A percentile compares a stretch with the other conserved stretches of the same genome.
Evolutionary conservation across 257 asterid species (phyloP).

Genomic region (Forsythia viridissima): DNA sequence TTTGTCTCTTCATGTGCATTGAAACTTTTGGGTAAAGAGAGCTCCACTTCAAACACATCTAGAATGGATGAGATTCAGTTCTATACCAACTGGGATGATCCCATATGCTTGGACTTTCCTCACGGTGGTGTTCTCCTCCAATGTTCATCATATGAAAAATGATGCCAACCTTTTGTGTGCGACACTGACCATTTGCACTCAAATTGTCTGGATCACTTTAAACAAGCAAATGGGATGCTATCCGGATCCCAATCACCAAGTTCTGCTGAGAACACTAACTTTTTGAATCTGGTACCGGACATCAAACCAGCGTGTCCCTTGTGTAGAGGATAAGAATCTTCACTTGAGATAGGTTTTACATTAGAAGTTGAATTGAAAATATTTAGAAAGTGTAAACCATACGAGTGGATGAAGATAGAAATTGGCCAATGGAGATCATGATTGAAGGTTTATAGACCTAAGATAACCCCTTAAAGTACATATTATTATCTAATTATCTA

Average conservation of each 20-base stretch:
- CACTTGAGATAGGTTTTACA: too few relatives aligned
- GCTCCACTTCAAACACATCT: conserved; percentile 18
- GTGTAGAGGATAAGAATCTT: conserved; percentile 88
- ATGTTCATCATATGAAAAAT: conserved; percentile 66
- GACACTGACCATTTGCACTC: conserved; percentile 80
- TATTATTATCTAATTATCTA: too few relatives aligned
- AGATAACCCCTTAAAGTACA: too few relatives aligned
- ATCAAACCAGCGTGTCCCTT: conserved; percentile 65
- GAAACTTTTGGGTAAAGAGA: conserved; percentile 34
- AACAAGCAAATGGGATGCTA: conserved; percentile 58
- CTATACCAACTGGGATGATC: conserved; percentile 69
- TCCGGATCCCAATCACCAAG: conserved; percentile 38
- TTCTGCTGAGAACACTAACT: conserved; percentile 35
- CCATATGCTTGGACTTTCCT: conserved; percentile 80
- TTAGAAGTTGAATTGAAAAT: too few relatives aligned
- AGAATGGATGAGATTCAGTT: too few relatives aligned
- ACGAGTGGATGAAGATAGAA: too few relatives aligned
- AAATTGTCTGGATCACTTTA: conserved; percentile 75
- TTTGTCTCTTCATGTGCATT: conserved; percentile 21
- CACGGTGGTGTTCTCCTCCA: conserved; percentile 84
- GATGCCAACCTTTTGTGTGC: conserved; percentile 81
- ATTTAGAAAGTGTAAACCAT: too few relatives aligned
- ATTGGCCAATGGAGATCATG: too few relatives aligned
- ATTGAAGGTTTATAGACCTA: too few relatives aligned
- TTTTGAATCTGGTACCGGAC: conserved; percentile 31